These are phyloP conservation scores for Chenopodium album DNA, from an alignment of 148 eudicot species.

Conservation along the genomic window DNA sequence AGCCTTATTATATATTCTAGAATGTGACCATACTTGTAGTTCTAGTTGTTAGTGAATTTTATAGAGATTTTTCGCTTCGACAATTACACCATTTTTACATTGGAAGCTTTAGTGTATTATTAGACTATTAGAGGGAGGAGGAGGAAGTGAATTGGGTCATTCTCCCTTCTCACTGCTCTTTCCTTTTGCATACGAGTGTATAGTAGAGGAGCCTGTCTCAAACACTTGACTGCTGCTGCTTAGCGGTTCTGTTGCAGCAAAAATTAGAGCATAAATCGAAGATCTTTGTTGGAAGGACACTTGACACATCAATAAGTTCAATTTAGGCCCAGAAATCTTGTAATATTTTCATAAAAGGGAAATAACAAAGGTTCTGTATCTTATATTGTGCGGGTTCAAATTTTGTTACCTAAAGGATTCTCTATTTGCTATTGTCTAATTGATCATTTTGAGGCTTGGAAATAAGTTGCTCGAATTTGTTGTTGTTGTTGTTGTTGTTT, in stretches of 20 bases:
- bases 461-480: not conserved
- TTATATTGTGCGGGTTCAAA: not conserved
- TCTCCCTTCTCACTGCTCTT: not conserved
- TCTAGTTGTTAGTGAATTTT: not conserved
- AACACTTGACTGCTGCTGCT: not conserved
- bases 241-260: not conserved
- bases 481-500: not conserved
- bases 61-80: not conserved
- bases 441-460: not conserved
- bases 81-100: not conserved
- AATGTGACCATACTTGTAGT: not conserved
- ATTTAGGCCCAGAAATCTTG: not conserved
- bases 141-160: not conserved
- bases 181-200: not conserved
- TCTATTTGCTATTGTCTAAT: too few species aligned
- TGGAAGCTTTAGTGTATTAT: not conserved
- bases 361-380: too few species aligned
- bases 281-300: not conserved
- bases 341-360: not conserved
- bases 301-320: not conserved
- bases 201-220: not conserved
- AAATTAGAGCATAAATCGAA: not conserved
- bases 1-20: not conserved
- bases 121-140: not conserved
- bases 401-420: too few species aligned